These are phyloP conservation scores for Russula sp. DNA, from an alignment of 768 basidiomycete species.

Conservation along the genomic window DNA sequence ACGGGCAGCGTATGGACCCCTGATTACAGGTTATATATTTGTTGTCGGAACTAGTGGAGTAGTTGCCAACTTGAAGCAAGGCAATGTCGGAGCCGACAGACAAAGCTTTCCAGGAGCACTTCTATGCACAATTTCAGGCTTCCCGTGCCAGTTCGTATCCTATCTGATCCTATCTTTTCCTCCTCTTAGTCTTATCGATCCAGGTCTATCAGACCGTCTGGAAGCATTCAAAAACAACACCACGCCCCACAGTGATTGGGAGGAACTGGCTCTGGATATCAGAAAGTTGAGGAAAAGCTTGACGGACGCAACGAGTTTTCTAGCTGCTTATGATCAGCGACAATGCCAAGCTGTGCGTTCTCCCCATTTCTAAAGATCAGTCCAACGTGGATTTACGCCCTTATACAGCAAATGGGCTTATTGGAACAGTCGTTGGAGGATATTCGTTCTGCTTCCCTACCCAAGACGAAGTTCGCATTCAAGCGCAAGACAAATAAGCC, in stretches of 20 bases:
- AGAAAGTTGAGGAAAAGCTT: constrained; percentile 61
- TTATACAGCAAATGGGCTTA: constrained; percentile 58
- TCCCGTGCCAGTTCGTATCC: constrained; percentile 49
- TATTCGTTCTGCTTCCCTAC: constrained; percentile 44
- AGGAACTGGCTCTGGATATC: constrained; percentile 33
- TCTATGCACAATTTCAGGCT: constrained; percentile 50
- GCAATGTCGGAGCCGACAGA: constrained; percentile 33
- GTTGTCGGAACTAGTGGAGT: too few relatives aligned
- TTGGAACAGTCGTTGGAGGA: constrained; percentile 56
- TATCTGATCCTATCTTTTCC: constrained; percentile 1
- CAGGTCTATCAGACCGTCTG: constrained; percentile 52
- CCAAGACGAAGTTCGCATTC: constrained; percentile 67
- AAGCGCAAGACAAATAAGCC: constrained; percentile 45
- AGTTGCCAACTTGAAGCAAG: constrained; percentile 29
- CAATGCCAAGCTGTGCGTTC: constrained; percentile 62
- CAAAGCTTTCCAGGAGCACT: constrained; percentile 49
- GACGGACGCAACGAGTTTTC: constrained; percentile 57
- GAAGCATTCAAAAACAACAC: constrained; percentile 40
- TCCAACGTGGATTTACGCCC: not conserved
- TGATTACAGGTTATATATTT: too few relatives aligned
- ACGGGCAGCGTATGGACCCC: not conserved
- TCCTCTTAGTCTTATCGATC: constrained; percentile 12
- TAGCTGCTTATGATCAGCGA: constrained; percentile 73
- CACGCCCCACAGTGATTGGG: constrained; percentile 29
- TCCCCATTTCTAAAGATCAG: not conserved